Evolutionary conservation across 2,329 filamentous ascomycete species (phyloP), one percentile per base, ranked within the genome.

Genomic region (Dryadomyces quercivorus): DNA sequence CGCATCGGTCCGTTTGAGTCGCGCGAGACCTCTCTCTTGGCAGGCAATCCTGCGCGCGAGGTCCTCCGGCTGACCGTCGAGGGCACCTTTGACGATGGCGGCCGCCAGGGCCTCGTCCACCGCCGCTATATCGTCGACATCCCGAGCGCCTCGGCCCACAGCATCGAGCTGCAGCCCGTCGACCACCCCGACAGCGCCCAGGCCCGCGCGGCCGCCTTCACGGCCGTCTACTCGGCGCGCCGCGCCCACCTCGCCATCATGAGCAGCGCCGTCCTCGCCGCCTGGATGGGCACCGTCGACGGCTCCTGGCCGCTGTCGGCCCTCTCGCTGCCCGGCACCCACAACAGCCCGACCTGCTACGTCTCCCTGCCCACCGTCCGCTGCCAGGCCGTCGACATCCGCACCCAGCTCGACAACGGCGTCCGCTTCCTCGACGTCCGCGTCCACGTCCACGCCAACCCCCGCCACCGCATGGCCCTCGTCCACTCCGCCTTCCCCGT

Each of bases 401-500:
- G 76, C 50, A 81, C 85, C 53, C 93, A 98, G 69, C 81, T 98
- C 31, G 75, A 83, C 55, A 92, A 95, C 66, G 93, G 93, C 31
- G 86, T 97, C 48, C 88, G 93, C 52, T 97, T 96, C 75, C 83
- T 98, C 61, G 93, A 98, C 66, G 81, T 98, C 58, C 84, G 93
- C 52, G 86, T 96, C 18, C 13, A 9, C 6, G 12, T 34, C 34
- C 50, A 52, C 36, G 54, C 55, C 6, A 56, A 75, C 58, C 79
- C 80, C 59, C 82, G 88, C 65, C 55, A 57, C 40, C 77, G 80
- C 44, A 77, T 97, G 16, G 74, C 84, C 53, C 86, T 98, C 34
- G 92, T 97, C 5, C 93, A 98, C 72, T 84, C 85, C 63, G 88
- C 82, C 22, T 97, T 97, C 66, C 90, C 93, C 55, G 82, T 97